phyloP scores from a whole-genome alignment of 2,329 filamentous ascomycete genomes.

The Penicillium sp. region DNA sequence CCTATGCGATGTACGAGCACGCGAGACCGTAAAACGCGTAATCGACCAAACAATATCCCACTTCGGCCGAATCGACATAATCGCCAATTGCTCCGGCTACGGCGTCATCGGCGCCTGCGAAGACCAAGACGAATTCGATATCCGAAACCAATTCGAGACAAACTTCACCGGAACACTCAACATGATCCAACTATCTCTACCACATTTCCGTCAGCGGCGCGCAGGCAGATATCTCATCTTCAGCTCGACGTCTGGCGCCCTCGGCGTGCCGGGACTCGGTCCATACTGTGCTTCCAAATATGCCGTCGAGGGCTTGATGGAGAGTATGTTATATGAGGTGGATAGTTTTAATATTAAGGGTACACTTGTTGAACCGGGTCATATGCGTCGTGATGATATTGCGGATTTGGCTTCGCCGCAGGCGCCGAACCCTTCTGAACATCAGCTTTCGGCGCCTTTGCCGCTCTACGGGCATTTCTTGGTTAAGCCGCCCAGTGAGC shows the following conservation, averaged over 20 bases:
- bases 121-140: slow-evolving; percentile 92
- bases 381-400: slow-evolving; percentile 79
- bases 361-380: slow-evolving; percentile 86
- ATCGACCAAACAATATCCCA: slow-evolving; percentile 68
- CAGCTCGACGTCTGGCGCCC: slow-evolving; percentile 83
- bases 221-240: slow-evolving; percentile 89
- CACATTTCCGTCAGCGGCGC: slow-evolving; percentile 77
- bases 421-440: slow-evolving; percentile 22
- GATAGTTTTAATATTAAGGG: slow-evolving; percentile 90
- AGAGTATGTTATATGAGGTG: slow-evolving; percentile 95
- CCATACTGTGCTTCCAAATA: slow-evolving; percentile 98
- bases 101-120: slow-evolving; percentile 94
- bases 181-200: slow-evolving; percentile 84
- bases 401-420: slow-evolving; percentile 34
- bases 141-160: slow-evolving; percentile 94
- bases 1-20: slow-evolving; percentile 86
- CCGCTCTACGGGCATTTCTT: slow-evolving; percentile 90
- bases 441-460: slow-evolving; percentile 52
- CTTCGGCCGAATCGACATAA: slow-evolving; percentile 81
- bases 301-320: slow-evolving; percentile 90
- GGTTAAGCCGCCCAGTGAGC: slow-evolving; percentile 79
- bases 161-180: slow-evolving; percentile 96
- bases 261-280: slow-evolving; percentile 90
- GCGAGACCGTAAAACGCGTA: slow-evolving; percentile 71
- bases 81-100: slow-evolving; percentile 92